Evolutionary conservation across 1,139 yeast species (phyloP).

Genomic region (Eremothecium sinecaudum): DNA sequence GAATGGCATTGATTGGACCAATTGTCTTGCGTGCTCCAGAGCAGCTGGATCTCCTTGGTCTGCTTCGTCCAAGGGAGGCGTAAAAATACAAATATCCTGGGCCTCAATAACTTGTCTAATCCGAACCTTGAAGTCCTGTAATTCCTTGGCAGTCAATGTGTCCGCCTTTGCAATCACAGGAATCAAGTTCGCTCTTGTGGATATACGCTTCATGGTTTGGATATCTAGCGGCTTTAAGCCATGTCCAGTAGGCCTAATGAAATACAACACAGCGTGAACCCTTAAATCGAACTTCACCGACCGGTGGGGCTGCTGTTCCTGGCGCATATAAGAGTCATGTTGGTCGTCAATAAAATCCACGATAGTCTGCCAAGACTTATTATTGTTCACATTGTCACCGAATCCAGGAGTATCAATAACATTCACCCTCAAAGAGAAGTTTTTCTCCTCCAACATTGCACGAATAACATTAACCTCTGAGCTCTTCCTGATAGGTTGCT

Average conservation of each 20-base stretch:
- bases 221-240: conserved; percentile 89
- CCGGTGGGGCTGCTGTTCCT: conserved; percentile 91
- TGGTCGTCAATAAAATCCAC: conserved; percentile 94
- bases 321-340: conserved; percentile 89
- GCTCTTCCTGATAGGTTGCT: conserved; percentile 64
- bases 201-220: conserved; percentile 81
- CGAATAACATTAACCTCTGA: conserved; percentile 85
- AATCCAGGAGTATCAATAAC: conserved; percentile 96
- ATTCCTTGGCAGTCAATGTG: conserved; percentile 75
- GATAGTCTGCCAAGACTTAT: conserved; percentile 88
- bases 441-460: conserved; percentile 88
- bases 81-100: conserved; percentile 82
- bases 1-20: conserved; percentile 89
- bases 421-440: conserved; percentile 75
- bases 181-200: conserved; percentile 82
- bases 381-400: conserved; percentile 92
- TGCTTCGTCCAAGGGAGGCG: conserved; percentile 60
- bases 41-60: conserved; percentile 55
- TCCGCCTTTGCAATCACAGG: conserved; percentile 96
- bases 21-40: conserved; percentile 70
- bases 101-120: conserved; percentile 87
- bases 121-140: conserved; percentile 72
- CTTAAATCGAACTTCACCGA: conserved; percentile 64
- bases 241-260: conserved; percentile 94
- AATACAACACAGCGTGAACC: conserved; percentile 91